A percentile compares a stretch with the other conserved stretches of the same genome.
phyloP scores from a whole-genome alignment of 768 basidiomycete species.

The Boletellus emodensis region DNA sequence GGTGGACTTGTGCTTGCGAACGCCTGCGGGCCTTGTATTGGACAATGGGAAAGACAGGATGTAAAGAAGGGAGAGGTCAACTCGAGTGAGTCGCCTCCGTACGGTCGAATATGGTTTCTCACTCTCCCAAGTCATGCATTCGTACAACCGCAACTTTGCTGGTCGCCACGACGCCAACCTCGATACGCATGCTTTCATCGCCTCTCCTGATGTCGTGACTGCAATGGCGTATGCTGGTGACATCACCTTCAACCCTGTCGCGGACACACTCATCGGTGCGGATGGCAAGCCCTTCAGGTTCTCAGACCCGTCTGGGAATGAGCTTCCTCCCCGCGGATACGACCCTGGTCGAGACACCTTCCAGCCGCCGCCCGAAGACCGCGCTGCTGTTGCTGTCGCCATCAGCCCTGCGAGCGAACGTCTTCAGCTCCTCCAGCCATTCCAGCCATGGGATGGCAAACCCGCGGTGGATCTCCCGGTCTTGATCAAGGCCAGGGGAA shows the following conservation, averaged over 20 bases:
- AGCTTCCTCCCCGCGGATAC: slow-evolving; percentile 93
- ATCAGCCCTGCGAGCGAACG: slow-evolving; percentile 84
- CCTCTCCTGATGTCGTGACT: slow-evolving; percentile 92
- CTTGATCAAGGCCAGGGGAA: slow-evolving; percentile 98
- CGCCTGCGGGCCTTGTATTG: slow-evolving; percentile 98
- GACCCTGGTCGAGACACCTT: slow-evolving; percentile 97
- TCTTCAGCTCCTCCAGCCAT: slow-evolving; percentile 86
- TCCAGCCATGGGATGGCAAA: slow-evolving; percentile 92
- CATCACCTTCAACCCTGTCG: slow-evolving; percentile 95
- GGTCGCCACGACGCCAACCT: slow-evolving; percentile 99
- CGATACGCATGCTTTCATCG: slow-evolving; percentile 94
- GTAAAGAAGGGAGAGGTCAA: slow-evolving; percentile 96
- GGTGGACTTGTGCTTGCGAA: slow-evolving; percentile 96
- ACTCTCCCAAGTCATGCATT: slow-evolving; percentile 75
- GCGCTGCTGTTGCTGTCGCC: slow-evolving; percentile 78
- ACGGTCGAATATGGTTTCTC: not conserved
- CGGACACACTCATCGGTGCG: slow-evolving; percentile 79
- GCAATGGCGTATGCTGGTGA: slow-evolving; percentile 94
- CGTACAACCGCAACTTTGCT: slow-evolving; percentile 99
- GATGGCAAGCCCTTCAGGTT: slow-evolving; percentile 99
- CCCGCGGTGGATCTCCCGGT: slow-evolving; percentile 84
- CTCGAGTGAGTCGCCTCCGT: slow-evolving; percentile 65
- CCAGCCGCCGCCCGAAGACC: slow-evolving; percentile 89
- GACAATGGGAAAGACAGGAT: slow-evolving; percentile 97
- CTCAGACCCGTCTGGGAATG: slow-evolving; percentile 83